phyloP scores from a whole-genome alignment of 495 filamentous ascomycete species.

The Aspergillus diversus region DNA sequence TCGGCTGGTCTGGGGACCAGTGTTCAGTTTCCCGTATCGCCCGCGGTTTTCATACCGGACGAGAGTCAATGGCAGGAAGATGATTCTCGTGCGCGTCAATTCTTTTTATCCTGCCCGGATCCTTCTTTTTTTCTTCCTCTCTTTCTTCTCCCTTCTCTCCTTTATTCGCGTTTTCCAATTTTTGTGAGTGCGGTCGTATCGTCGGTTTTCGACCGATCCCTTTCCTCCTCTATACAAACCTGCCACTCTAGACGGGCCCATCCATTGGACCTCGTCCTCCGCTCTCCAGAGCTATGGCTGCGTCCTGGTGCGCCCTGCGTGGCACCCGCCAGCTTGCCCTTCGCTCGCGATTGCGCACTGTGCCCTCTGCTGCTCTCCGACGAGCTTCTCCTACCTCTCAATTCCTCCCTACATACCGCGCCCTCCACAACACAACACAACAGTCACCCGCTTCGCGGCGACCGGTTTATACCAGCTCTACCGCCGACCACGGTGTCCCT shows the following conservation, averaged over 20 bases:
- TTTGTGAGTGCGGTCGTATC: constrained; percentile 3
- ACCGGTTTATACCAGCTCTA: constrained; percentile 45
- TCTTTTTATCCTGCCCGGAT: background rate
- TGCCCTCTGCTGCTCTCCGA: constrained; percentile 32
- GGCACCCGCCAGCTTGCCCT: constrained; percentile 47
- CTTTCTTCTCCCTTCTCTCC: constrained; percentile 34
- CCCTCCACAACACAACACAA: constrained; percentile 33
- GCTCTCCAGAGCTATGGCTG: constrained; percentile 39
- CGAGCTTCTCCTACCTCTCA: constrained; percentile 33
- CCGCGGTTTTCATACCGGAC: constrained; percentile 24
- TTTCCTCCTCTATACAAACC: constrained; percentile 1
- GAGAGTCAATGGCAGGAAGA: background rate
- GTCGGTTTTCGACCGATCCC: constrained; percentile 5
- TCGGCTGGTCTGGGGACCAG: constrained; percentile 11
- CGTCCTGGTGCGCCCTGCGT: constrained; percentile 48
- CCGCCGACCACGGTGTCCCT: constrained; percentile 46
- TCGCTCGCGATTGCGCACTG: constrained; percentile 38
- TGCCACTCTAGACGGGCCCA: constrained; percentile 4
- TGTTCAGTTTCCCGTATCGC: constrained; percentile 25
- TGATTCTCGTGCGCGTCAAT: background rate
- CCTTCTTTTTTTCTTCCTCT: constrained; percentile 20
- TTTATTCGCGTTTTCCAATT: constrained; percentile 15
- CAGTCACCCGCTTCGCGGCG: constrained; percentile 33
- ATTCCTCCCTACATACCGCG: constrained; percentile 32
- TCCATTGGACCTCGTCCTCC: constrained; percentile 8